These are phyloP conservation scores for Begonia peltatifolia DNA, from an alignment of 306 rosid species.

Conservation along the genomic window DNA sequence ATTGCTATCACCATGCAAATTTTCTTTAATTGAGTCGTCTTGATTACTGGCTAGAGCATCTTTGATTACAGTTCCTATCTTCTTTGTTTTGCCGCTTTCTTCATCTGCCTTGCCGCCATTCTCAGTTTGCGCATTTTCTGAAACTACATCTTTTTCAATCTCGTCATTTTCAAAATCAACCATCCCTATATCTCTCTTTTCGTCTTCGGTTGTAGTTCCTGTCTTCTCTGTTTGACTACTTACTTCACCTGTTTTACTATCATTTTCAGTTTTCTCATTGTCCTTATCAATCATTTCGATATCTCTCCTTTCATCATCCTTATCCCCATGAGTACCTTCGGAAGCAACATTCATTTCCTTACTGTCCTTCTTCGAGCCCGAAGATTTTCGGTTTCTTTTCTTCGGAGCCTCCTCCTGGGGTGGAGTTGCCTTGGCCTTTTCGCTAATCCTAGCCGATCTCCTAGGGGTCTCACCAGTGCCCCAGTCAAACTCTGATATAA, in stretches of 20 bases:
- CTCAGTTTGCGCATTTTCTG: slow-evolving; percentile 16
- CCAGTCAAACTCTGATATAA: slow-evolving; percentile 76
- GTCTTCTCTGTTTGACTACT: slow-evolving; percentile 7
- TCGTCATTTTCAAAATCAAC: slow-evolving; percentile 1
- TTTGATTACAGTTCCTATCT: slow-evolving; percentile 2
- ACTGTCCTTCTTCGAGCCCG: slow-evolving; percentile 42
- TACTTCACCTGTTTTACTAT: slow-evolving; percentile 13
- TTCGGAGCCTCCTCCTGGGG: slow-evolving; percentile 51
- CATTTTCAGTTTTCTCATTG: slow-evolving; percentile 21
- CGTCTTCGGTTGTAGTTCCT: slow-evolving; percentile 1
- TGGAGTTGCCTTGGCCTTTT: slow-evolving; percentile 58
- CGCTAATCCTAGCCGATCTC: slow-evolving; percentile 83
- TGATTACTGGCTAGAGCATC: neutral
- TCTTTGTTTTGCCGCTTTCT: slow-evolving; percentile 11
- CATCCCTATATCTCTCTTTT: too few species aligned
- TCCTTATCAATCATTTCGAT: slow-evolving; percentile 8
- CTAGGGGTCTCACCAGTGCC: slow-evolving; percentile 74
- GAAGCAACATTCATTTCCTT: slow-evolving; percentile 12
- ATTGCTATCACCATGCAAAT: slow-evolving; percentile 12
- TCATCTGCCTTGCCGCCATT: slow-evolving; percentile 17
- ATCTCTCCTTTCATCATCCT: slow-evolving; percentile 19
- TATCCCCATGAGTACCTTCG: slow-evolving; percentile 19
- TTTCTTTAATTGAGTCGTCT: slow-evolving; percentile 1
- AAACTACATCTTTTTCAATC: slow-evolving; percentile 9
- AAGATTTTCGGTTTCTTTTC: slow-evolving; percentile 55